Evolutionary conservation across 2,329 filamentous ascomycete genomes (phyloP), one percentile per base, ranked within the genome.

Genomic region (Emmonsia crescens): DNA sequence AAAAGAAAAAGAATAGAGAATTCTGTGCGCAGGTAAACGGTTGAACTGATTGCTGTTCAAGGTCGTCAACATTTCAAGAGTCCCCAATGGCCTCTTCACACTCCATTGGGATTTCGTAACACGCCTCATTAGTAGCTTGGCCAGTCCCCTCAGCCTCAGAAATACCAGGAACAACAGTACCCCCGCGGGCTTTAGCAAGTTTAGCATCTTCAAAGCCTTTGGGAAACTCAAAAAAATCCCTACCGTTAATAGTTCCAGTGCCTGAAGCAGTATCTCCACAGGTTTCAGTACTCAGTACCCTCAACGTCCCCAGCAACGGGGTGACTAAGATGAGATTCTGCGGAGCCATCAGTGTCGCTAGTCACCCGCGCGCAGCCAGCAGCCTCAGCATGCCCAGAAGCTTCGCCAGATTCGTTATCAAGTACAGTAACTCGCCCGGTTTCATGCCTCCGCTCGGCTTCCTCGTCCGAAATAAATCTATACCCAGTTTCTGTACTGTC

Each of bases 401-500:
- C 29, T 31, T 49, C n/a, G n/a, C 24, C 21, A 27, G 14, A 2
- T 24, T 52, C 49, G 5, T 6, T 12, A 33, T 52, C 49, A 52
- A 52, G 2, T 16, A 9, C 5, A 33, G 49, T 52, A 16, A n/a
- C 16, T 14, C 24, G 24, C 16, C 10, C 27, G 10, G 12, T 24
- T 51, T 29, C 49, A n/a, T 24, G 6, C 29, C 52, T 36, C 52
- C 12, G 19, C 19, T 56, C 52, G 12, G 21, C 29, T 14, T 56
- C 31, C 19, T 56, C n/a, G n/a, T 56, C 31, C n/a, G 46, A 19
- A 40, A 54, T 21, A 31, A 36, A 54, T 27, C 46, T 60, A 36
- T 62, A 63, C 36, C 64, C 63, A 19, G 24, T 36, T 24, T 61
- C 57, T 4, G 61, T 27, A 48, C 46, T 40, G 21, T 44, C 21